phyloP scores from a whole-genome alignment of 306 rosid genomes.

The Herpetospermum pedunculosum region DNA sequence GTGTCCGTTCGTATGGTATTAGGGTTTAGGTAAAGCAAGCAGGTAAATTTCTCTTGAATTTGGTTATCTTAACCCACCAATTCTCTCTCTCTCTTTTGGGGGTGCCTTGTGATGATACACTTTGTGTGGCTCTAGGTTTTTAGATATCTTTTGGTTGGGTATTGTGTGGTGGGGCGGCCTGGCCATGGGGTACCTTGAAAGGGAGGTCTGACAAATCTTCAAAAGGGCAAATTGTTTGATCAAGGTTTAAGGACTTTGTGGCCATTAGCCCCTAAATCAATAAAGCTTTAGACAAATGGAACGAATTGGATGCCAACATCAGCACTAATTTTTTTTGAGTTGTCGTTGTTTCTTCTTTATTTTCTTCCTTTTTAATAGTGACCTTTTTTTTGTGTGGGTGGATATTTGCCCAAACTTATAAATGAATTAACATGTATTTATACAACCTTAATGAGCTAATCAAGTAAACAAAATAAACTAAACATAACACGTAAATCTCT shows the following conservation, averaged over 20 bases:
- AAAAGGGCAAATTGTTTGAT: not conserved
- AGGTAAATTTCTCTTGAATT: not conserved
- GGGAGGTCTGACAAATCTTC: not conserved
- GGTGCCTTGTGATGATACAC: slow-evolving; percentile 1
- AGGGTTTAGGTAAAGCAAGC: slow-evolving; percentile 1
- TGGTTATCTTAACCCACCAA: not conserved
- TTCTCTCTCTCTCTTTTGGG: not conserved
- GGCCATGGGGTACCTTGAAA: too few relatives aligned
- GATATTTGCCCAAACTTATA: too few relatives aligned
- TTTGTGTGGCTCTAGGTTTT: slow-evolving; percentile 3
- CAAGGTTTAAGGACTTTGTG: not conserved
- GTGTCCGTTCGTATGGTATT: too few relatives aligned
- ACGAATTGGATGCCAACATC: not conserved
- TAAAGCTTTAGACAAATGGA: not conserved
- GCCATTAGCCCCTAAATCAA: not conserved
- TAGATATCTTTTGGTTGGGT: not conserved
- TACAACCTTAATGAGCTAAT: too few relatives aligned
- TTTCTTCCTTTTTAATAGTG: too few relatives aligned
- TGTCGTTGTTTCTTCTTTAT: too few relatives aligned
- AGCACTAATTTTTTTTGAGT: too few relatives aligned
- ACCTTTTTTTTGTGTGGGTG: too few relatives aligned
- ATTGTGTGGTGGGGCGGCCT: not conserved
- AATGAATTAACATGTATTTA: too few relatives aligned
- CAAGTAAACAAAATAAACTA: too few relatives aligned
- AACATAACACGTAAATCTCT: too few relatives aligned